Evolutionary conservation across 2,329 filamentous ascomycete genomes (phyloP).

Genomic region (Coniochaeta prunicola): DNA sequence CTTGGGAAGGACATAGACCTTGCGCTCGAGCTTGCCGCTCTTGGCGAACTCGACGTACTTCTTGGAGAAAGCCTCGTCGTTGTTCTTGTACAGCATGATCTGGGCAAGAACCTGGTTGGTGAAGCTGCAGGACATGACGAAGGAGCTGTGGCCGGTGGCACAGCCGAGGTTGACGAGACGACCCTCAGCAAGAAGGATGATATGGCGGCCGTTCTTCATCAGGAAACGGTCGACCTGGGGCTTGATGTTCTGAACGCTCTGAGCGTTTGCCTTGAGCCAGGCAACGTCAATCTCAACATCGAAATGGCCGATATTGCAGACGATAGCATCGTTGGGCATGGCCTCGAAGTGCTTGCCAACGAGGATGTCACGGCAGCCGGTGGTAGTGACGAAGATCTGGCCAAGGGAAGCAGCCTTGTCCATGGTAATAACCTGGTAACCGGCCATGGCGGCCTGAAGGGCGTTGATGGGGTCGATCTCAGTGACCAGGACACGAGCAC

Average conservation of each 20-base stretch:
- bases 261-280: constrained; percentile 96
- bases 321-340: constrained; percentile 97
- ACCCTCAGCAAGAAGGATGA: constrained; percentile 97
- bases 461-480: constrained; percentile 99
- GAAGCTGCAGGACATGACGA: constrained; percentile 99
- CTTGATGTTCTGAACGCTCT: constrained; percentile 97
- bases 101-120: constrained; percentile 99
- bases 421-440: constrained; percentile 94
- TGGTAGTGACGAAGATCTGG: constrained; percentile 99
- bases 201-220: constrained; percentile 89
- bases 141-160: constrained; percentile 97
- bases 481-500: constrained; percentile 91
- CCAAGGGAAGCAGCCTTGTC: constrained; percentile 83
- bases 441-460: constrained; percentile 95
- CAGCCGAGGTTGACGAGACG: constrained; percentile 99
- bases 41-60: constrained; percentile 97
- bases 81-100: constrained; percentile 95
- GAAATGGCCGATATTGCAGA: constrained; percentile 99
- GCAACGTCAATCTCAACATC: constrained; percentile 99
- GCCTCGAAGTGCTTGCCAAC: constrained; percentile 84
- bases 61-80: constrained; percentile 77
- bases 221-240: constrained; percentile 98
- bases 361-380: constrained; percentile 97
- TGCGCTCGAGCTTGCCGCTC: constrained; percentile 79
- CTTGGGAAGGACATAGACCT: constrained; percentile 97